A percentile compares a stretch with the other conserved stretches of the same genome.
Conservation (phyloP, 2,329 filamentous ascomycete genomes). For the Alternaria arborescens region DNA sequence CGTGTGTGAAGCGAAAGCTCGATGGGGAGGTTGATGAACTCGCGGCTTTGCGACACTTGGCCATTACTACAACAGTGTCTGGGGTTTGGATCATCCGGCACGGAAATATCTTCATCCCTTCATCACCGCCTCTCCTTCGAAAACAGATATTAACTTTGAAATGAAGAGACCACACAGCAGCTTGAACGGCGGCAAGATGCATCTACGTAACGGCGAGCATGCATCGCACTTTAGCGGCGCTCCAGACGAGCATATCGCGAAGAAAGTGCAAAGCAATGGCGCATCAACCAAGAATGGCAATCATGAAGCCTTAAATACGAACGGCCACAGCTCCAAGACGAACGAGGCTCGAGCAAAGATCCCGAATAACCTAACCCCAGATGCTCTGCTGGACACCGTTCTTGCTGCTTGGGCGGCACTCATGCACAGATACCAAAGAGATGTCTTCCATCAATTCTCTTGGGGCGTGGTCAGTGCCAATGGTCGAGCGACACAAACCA, state of each 20-base stretch:
- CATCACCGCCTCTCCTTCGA: conserved; percentile 10
- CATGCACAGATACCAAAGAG: conserved; percentile 43
- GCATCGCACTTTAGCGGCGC: conserved; percentile 25
- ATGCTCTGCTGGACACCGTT: conserved; percentile 32
- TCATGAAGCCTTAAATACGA: conserved; percentile 5
- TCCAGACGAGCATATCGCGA: conserved; percentile 23
- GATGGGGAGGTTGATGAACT: conserved; percentile 22
- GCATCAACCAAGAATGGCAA: conserved; percentile 14
- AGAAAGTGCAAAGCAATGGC: conserved; percentile 25
- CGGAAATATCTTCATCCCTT: conserved; percentile 15
- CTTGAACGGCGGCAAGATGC: conserved; percentile 22
- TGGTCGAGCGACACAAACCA: conserved; percentile 19
- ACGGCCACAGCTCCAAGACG: conserved; percentile 7
- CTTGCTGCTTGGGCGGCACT: conserved; percentile 45
- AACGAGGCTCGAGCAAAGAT: conserved; percentile 31
- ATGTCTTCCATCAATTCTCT: conserved; percentile 41
- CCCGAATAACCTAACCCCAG: conserved; percentile 14
- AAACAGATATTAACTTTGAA: background rate
- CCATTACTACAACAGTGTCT: conserved; percentile 31
- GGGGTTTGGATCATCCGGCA: conserved; percentile 18
- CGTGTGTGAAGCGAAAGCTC: conserved; percentile 18
- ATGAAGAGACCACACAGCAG: conserved; percentile 14
- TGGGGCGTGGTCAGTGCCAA: conserved; percentile 31
- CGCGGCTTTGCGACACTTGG: conserved; percentile 29
- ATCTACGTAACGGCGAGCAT: conserved; percentile 31